Base-by-base conservation (phyloP, 768 basidiomycete genomes). In the Thelephora ganbajun region DNA sequence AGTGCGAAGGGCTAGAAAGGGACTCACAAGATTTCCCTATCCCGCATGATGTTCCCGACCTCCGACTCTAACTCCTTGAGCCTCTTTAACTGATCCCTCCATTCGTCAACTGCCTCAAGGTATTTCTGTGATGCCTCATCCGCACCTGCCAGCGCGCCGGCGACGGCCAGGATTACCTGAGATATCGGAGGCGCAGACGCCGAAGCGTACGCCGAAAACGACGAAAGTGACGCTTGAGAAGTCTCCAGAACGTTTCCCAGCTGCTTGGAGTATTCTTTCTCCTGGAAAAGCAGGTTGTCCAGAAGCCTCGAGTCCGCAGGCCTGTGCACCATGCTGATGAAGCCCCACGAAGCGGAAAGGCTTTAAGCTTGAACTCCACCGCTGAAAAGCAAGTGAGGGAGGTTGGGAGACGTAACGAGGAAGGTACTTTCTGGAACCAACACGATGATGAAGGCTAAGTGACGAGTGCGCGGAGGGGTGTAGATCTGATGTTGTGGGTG, bases 1-100 rank as follows among this genome's bases (percentile, higher is more conserved):
- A 4, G 42, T 11, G 20, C 5, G n/a, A 39, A 48, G 35, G 13
- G n/a, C n/a, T 39, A 35, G 12, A 39, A 39, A 43, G 41, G 22
- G 11, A 71, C 83, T 57, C 52, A 88, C 87, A 89, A 69, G 52
- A 91, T 90, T 55, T 90, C 86, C 41, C 83, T 67, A 61, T 90
- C 87, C 5, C 83, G 66, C 50, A 84, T 64, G 46, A 88, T 68
- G 53, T 76, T 79, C 3, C 67, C 69, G 3, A 89, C 75, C 48
- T 85, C 84, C 41, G 86, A 81, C 61, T 90, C 85, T 47, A 83
- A 66, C 9, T 65, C 66, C 57, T 79, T 83, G 52, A 91, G 63
- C 2, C 61, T 62, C 50, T 67, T 69, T 51, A 89, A 69, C 48
- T 74, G 68, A 26, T 75, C 75, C 33, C 75, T 69, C 77, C 84